Conservation (phyloP, 1,139 yeast species). For the Kazachstania sp. region DNA sequence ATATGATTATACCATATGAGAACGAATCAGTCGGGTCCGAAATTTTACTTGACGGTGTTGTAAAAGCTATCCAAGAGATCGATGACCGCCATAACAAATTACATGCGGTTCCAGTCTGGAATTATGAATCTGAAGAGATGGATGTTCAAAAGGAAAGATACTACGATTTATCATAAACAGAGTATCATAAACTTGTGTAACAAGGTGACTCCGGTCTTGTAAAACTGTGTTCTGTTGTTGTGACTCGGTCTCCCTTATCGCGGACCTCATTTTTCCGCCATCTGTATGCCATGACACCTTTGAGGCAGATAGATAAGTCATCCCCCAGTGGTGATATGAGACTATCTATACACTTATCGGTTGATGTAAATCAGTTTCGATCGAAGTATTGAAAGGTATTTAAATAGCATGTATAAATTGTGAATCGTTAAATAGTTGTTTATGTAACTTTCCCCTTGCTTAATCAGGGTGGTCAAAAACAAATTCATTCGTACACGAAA, state of each 20-base stretch:
- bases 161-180: constrained; percentile 34
- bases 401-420: too few species aligned
- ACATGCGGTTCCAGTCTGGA: constrained; percentile 12
- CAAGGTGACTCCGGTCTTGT: neutral
- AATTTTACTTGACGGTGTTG: constrained; percentile 69
- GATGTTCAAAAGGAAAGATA: constrained; percentile 44
- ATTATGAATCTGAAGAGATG: constrained; percentile 37
- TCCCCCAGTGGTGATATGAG: too few species aligned
- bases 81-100: constrained; percentile 11
- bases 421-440: too few species aligned
- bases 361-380: too few species aligned
- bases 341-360: too few species aligned
- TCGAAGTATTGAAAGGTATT: too few species aligned
- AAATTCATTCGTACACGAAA: neutral
- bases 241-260: constrained; percentile 2
- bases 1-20: constrained; percentile 71
- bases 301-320: too few species aligned
- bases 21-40: constrained; percentile 40
- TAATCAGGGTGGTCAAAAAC: too few species aligned
- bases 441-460: too few species aligned
- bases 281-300: neutral
- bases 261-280: neutral
- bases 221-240: neutral
- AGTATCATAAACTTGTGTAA: too few species aligned
- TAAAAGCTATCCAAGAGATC: constrained; percentile 33